Conservation (phyloP, 169 alveolate species). For the Eimeria falciformis region DNA sequence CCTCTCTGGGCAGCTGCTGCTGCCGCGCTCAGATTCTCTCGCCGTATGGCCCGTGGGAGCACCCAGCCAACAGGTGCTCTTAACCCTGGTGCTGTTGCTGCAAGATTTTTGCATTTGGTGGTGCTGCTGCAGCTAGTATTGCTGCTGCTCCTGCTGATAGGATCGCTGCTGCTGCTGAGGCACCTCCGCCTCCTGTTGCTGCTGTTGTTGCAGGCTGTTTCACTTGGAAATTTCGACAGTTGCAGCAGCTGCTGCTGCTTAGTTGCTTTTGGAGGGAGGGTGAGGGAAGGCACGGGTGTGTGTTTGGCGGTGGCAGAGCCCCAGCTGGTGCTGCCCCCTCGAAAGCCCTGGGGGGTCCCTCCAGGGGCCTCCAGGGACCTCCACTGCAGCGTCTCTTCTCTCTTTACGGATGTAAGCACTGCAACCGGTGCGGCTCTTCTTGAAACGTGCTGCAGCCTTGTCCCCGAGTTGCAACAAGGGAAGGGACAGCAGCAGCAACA, state of each 20-base stretch:
- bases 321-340: not conserved
- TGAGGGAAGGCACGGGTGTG: conserved; percentile 25
- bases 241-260: not conserved
- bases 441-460: conserved; percentile 18
- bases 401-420: not conserved
- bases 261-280: conserved; percentile 15
- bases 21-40: conserved; percentile 20
- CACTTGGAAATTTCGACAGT: too few relatives aligned
- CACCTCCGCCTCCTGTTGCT: not conserved
- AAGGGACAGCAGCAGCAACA: conserved; percentile 31
- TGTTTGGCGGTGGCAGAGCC: not conserved
- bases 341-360: not conserved
- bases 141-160: conserved; percentile 21
- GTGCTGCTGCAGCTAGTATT: conserved; percentile 3
- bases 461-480: conserved; percentile 47
- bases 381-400: not conserved
- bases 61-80: not conserved
- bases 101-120: too few relatives aligned
- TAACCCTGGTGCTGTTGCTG: not conserved
- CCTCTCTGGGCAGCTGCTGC: conserved; percentile 20
- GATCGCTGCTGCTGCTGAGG: conserved; percentile 7
- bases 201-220: conserved; percentile 37
- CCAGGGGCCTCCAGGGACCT: conserved; percentile 51
- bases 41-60: conserved; percentile 1
- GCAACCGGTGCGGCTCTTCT: conserved; percentile 1